phyloP scores from a whole-genome alignment of 805 yeast genomes.

The Candida fluviatilis region DNA sequence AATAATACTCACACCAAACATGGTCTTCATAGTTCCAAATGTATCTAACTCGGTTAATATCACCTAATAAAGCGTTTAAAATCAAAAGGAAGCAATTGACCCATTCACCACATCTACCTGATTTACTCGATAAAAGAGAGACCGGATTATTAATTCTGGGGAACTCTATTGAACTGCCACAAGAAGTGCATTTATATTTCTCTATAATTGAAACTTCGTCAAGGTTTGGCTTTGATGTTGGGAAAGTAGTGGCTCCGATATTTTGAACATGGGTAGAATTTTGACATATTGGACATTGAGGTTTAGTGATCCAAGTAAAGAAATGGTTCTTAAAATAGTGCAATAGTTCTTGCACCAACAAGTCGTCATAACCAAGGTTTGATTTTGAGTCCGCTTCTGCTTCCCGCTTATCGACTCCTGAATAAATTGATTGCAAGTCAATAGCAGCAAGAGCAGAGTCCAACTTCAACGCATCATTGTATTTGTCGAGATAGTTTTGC shows the following conservation, averaged over 20 bases:
- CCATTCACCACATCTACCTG: conserved; percentile 96
- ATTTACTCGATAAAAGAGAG: conserved; percentile 54
- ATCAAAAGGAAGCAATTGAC: conserved; percentile 76
- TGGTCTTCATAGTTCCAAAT: conserved; percentile 92
- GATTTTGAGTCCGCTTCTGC: conserved; percentile 13
- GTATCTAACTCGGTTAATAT: conserved; percentile 45
- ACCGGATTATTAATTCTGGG: conserved; percentile 74
- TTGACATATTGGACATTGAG: conserved; percentile 54
- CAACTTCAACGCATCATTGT: conserved; percentile 9
- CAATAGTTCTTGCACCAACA: conserved; percentile 28
- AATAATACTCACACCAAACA: conserved; percentile 92
- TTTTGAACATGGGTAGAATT: conserved; percentile 33
- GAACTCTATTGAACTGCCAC: conserved; percentile 50
- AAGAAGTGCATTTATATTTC: conserved; percentile 54
- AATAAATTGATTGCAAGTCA: conserved; percentile 55
- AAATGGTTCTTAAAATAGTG: conserved; percentile 64
- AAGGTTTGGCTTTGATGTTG: conserved; percentile 33
- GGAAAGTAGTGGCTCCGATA: conserved; percentile 26
- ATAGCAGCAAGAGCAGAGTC: conserved; percentile 60
- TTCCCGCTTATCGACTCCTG: conserved; percentile 53
- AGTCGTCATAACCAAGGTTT: conserved; percentile 29
- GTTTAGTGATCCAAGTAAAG: conserved; percentile 79
- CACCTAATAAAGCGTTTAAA: conserved; percentile 57
- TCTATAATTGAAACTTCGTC: conserved; percentile 57
- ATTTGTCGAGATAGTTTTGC: conserved; percentile 1